These are phyloP conservation scores for Racocetra persica DNA, from an alignment of 371 early-diverging fungal genomes.

Conservation along the genomic window DNA sequence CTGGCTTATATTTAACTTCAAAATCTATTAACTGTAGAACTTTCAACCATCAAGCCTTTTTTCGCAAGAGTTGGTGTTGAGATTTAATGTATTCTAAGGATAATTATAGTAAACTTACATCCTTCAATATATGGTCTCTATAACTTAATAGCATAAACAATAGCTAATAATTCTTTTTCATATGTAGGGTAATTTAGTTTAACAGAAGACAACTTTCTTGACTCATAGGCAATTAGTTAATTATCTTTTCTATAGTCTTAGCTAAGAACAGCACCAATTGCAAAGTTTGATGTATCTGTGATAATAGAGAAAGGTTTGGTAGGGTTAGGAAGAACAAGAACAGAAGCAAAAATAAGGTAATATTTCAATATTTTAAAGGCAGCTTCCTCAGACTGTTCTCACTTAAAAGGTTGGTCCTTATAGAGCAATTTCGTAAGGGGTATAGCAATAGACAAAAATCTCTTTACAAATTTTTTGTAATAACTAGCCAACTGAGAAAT, in stretches of 20 bases:
- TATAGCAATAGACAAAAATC: not conserved
- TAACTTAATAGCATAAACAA: constrained; percentile 41
- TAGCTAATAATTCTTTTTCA: constrained; percentile 51
- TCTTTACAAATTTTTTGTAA: constrained; percentile 51
- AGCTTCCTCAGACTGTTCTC: constrained; percentile 48
- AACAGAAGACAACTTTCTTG: constrained; percentile 44
- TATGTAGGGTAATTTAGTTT: constrained; percentile 48
- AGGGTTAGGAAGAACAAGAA: constrained; percentile 35
- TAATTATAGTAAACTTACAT: too few relatives aligned
- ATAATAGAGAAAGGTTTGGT: constrained; percentile 30
- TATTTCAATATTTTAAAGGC: constrained; percentile 45
- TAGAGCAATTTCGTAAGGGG: not conserved
- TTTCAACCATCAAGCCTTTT: constrained; percentile 26
- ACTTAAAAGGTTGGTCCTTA: constrained; percentile 46
- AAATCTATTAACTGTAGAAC: too few relatives aligned
- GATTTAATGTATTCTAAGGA: constrained; percentile 17
- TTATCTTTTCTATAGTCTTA: constrained; percentile 39
- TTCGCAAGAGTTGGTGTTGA: constrained; percentile 7
- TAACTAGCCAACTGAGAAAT: constrained; percentile 50
- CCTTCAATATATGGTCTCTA: constrained; percentile 38
- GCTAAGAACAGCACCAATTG: constrained; percentile 43
- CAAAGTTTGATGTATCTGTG: constrained; percentile 45
- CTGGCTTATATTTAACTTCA: too few relatives aligned
- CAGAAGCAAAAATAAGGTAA: constrained; percentile 35
- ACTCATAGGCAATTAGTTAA: constrained; percentile 47